These are phyloP conservation scores for Pilatotrama ljubarskyi DNA, from an alignment of 768 basidiomycete genomes.

Conservation along the genomic window DNA sequence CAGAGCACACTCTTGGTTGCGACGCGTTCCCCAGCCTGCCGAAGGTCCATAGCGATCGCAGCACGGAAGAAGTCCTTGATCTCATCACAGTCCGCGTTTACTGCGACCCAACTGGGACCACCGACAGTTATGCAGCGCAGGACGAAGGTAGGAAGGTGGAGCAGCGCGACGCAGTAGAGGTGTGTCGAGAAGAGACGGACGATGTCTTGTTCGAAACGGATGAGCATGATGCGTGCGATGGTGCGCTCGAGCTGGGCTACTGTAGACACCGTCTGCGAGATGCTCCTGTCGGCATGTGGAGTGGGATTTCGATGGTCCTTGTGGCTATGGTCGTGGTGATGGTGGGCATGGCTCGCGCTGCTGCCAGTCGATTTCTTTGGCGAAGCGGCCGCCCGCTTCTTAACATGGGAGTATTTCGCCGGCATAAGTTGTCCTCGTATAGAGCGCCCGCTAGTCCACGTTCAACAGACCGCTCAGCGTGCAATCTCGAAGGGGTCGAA, in stretches of 20 bases:
- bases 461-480: too few species aligned
- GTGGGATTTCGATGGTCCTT: constrained; percentile 39
- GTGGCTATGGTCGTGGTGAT: constrained; percentile 35
- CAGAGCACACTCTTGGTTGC: constrained; percentile 80
- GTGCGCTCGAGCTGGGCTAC: constrained; percentile 67
- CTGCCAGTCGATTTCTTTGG: constrained; percentile 39
- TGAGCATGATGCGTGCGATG: constrained; percentile 64
- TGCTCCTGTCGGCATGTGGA: constrained; percentile 52
- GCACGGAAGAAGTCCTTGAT: constrained; percentile 75
- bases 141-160: constrained; percentile 66
- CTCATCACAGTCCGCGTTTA: constrained; percentile 66
- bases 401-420: constrained; percentile 74
- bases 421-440: constrained; percentile 44
- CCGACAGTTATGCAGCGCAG: constrained; percentile 62
- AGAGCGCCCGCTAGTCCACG: too few species aligned
- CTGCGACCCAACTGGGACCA: constrained; percentile 68
- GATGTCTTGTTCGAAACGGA: constrained; percentile 76
- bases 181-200: constrained; percentile 73
- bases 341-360: constrained; percentile 17
- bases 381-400: constrained; percentile 56
- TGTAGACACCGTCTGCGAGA: constrained; percentile 59
- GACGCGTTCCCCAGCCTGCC: constrained; percentile 75
- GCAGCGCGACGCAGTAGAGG: constrained; percentile 61
- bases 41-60: constrained; percentile 72
- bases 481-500: too few species aligned